These are phyloP conservation scores for Gossypium gossypioides DNA, from an alignment of 441 rosid species.

Conservation along the genomic window DNA sequence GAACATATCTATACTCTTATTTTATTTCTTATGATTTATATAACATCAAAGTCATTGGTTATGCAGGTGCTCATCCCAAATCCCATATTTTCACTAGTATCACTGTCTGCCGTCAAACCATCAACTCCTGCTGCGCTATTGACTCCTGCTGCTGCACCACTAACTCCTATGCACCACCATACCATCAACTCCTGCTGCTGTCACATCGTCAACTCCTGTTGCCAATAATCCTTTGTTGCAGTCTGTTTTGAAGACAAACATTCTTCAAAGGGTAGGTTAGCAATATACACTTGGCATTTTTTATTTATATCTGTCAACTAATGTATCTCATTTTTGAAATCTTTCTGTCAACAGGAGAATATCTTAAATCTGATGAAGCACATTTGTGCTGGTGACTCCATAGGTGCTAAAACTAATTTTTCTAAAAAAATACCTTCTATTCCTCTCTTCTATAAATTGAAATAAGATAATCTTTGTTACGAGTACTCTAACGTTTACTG, in stretches of 20 bases:
- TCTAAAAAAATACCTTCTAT: not conserved
- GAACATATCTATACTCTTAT: not conserved
- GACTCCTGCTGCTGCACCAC: slow-evolving; percentile 22
- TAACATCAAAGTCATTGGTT: slow-evolving; percentile 18
- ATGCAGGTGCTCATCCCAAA: slow-evolving; percentile 58
- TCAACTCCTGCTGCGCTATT: slow-evolving; percentile 28
- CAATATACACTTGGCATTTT: slow-evolving; percentile 10
- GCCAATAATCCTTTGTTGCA: slow-evolving; percentile 40
- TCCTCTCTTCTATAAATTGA: not conserved
- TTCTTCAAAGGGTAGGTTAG: slow-evolving; percentile 59
- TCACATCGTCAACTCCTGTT: slow-evolving; percentile 29
- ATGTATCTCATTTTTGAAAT: not conserved
- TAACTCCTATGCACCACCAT: slow-evolving; percentile 15
- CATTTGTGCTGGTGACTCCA: slow-evolving; percentile 37
- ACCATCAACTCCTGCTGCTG: slow-evolving; percentile 33
- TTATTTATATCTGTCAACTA: not conserved
- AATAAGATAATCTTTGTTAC: not conserved
- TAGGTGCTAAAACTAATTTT: slow-evolving; percentile 38
- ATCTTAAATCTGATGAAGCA: slow-evolving; percentile 67
- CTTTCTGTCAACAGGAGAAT: slow-evolving; percentile 42
- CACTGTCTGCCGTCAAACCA: slow-evolving; percentile 26
- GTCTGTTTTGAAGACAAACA: slow-evolving; percentile 59
- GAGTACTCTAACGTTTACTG: too few relatives aligned
- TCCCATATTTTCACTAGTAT: slow-evolving; percentile 26
- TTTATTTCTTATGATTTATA: slow-evolving; percentile 12